These are phyloP conservation scores for Ceriops decandra DNA, from an alignment of 345 rosid species.

Conservation along the genomic window DNA sequence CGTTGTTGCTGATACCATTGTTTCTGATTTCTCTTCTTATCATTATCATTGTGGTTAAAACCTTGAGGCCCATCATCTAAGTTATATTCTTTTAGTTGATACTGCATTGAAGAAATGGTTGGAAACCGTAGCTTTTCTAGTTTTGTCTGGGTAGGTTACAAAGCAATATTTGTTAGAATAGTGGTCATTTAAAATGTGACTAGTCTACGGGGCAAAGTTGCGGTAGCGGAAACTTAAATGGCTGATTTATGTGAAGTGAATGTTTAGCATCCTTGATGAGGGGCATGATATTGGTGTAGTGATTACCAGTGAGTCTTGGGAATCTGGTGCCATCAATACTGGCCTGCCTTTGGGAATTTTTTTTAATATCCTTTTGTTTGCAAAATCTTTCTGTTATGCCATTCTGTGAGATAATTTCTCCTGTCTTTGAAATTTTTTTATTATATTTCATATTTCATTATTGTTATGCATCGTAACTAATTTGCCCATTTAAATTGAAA, in stretches of 20 bases:
- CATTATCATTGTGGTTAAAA: too few species aligned
- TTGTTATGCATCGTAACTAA: conserved; percentile 7
- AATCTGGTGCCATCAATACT: too few species aligned
- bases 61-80: too few species aligned
- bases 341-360: too few species aligned
- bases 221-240: too few species aligned
- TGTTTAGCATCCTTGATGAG: too few species aligned
- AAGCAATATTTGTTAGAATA: not conserved
- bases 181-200: not conserved
- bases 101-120: not conserved
- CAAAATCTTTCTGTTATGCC: too few species aligned
- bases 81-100: too few species aligned
- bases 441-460: not conserved
- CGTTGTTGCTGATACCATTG: not conserved
- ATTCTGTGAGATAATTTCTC: not conserved
- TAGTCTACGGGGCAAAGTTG: not conserved
- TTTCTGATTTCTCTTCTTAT: not conserved
- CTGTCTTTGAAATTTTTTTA: not conserved
- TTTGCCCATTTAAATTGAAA: conserved; percentile 8
- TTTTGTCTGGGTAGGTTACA: not conserved
- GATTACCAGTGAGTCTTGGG: too few species aligned
- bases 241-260: too few species aligned
- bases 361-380: too few species aligned
- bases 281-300: too few species aligned
- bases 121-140: not conserved